Evolutionary conservation across 805 yeast genomes (phyloP).

Genomic region (Kodamaea restingae): DNA sequence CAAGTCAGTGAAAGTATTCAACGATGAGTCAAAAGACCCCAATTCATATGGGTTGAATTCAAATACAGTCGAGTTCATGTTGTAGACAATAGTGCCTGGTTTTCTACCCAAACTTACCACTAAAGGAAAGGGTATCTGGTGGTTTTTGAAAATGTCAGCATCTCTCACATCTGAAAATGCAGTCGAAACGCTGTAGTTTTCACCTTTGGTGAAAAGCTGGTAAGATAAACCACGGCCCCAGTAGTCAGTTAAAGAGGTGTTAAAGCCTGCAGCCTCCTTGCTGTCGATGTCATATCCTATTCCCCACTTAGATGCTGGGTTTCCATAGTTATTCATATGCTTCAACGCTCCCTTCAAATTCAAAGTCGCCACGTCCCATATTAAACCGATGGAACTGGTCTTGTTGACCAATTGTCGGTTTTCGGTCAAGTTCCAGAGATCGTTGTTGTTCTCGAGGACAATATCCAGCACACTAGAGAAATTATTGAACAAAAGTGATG

Average conservation of each 20-base stretch:
- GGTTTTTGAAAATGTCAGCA: constrained; percentile 23
- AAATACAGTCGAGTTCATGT: constrained; percentile 34
- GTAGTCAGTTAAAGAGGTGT: constrained; percentile 64
- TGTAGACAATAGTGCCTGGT: constrained; percentile 27
- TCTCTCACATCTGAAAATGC: constrained; percentile 34
- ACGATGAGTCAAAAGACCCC: constrained; percentile 39
- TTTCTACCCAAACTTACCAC: constrained; percentile 33
- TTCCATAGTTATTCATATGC: constrained; percentile 28
- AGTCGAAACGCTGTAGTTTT: constrained; percentile 21
- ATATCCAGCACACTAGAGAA: constrained; percentile 69
- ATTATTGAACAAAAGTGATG: constrained; percentile 63
- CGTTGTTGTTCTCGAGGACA: constrained; percentile 24
- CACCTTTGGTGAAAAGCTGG: constrained; percentile 46
- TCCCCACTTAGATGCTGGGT: constrained; percentile 26
- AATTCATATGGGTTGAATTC: constrained; percentile 42
- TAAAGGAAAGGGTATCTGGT: constrained; percentile 41
- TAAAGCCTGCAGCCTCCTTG: constrained; percentile 56
- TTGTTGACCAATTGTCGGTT: constrained; percentile 27
- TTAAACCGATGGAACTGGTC: constrained; percentile 15
- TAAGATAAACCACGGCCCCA: constrained; percentile 78
- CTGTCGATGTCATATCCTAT: constrained; percentile 49
- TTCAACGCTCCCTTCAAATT: constrained; percentile 24
- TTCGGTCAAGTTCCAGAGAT: constrained; percentile 34
- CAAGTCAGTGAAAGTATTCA: constrained; percentile 36
- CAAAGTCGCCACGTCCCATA: constrained; percentile 17